Percentiles rank a stretch among this genome's conserved stretches.
Evolutionary conservation across 2,329 filamentous ascomycete genomes (phyloP).

Genomic region (Xylaria sp.): DNA sequence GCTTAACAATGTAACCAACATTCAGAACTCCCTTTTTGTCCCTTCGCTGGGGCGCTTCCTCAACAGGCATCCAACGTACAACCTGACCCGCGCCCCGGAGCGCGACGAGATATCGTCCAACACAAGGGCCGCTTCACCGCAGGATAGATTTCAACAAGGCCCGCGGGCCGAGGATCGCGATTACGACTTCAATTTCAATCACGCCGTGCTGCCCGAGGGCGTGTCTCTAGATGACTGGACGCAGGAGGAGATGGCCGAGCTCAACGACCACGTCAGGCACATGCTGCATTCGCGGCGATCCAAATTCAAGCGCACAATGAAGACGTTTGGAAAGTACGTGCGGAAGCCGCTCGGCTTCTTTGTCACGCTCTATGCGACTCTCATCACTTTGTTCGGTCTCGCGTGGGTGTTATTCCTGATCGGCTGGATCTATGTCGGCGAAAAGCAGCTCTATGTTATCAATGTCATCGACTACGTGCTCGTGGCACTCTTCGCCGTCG

Average conservation of each 20-base stretch:
- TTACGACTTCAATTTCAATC: conserved; percentile 53
- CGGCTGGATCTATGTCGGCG: conserved; percentile 79
- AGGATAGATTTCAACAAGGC: conserved; percentile 21
- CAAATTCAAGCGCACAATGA: conserved; percentile 72
- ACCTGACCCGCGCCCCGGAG: conserved; percentile 49
- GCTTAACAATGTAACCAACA: conserved; percentile 77
- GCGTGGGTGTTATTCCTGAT: conserved; percentile 91
- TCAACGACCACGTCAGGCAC: conserved; percentile 83
- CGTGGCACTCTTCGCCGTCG: conserved; percentile 64
- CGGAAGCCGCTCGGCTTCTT: conserved; percentile 72
- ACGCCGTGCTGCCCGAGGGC: conserved; percentile 74
- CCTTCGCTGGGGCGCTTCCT: conserved; percentile 71
- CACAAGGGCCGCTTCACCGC: not conserved
- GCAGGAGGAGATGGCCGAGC: conserved; percentile 64
- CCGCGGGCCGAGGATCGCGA: conserved; percentile 42
- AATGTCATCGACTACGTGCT: conserved; percentile 67
- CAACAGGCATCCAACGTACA: conserved; percentile 75
- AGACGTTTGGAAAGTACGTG: conserved; percentile 76
- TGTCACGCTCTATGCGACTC: conserved; percentile 74
- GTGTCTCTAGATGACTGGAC: conserved; percentile 69
- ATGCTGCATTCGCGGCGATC: conserved; percentile 78
- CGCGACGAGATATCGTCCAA: not conserved
- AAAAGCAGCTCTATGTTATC: conserved; percentile 62
- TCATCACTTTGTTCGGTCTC: conserved; percentile 79
- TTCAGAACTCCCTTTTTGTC: conserved; percentile 84